phyloP scores from a whole-genome alignment of 164 flowering plant genomes.

The Tetrastigma voinierianum region DNA sequence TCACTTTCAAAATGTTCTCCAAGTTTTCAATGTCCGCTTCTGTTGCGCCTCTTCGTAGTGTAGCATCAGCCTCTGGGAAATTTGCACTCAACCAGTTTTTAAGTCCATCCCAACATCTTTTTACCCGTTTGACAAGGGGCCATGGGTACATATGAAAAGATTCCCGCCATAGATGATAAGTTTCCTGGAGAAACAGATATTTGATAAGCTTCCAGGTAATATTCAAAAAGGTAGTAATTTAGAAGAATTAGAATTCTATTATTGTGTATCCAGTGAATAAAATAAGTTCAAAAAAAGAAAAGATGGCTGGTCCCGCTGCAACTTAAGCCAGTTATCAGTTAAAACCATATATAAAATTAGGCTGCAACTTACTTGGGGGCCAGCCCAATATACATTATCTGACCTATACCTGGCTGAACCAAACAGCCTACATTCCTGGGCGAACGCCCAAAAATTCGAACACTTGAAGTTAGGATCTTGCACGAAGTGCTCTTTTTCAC shows the following conservation, averaged over 20 bases:
- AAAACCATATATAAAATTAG: not conserved
- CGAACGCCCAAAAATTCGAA: not conserved
- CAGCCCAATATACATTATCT: not conserved
- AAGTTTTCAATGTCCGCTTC: conserved; percentile 60
- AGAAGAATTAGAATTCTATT: not conserved
- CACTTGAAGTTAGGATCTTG: not conserved
- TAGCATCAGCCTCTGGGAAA: conserved; percentile 50
- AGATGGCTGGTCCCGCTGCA: not conserved
- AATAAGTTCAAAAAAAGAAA: not conserved
- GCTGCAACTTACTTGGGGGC: not conserved
- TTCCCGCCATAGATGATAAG: conserved; percentile 73
- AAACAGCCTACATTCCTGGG: not conserved
- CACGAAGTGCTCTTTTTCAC: not conserved
- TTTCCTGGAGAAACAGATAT: conserved; percentile 30
- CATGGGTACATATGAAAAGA: conserved; percentile 70
- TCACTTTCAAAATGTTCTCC: conserved; percentile 58
- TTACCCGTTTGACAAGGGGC: conserved; percentile 59
- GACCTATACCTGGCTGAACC: not conserved
- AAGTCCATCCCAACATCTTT: conserved; percentile 54
- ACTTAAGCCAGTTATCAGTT: not conserved
- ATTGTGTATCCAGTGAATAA: not conserved
- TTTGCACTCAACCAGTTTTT: conserved; percentile 47
- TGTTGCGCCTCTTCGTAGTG: conserved; percentile 68
- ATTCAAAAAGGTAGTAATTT: not conserved
- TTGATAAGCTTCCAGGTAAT: not conserved